phyloP scores from a whole-genome alignment of 2,329 filamentous ascomycete genomes.

The Trichoderma simmonsii region DNA sequence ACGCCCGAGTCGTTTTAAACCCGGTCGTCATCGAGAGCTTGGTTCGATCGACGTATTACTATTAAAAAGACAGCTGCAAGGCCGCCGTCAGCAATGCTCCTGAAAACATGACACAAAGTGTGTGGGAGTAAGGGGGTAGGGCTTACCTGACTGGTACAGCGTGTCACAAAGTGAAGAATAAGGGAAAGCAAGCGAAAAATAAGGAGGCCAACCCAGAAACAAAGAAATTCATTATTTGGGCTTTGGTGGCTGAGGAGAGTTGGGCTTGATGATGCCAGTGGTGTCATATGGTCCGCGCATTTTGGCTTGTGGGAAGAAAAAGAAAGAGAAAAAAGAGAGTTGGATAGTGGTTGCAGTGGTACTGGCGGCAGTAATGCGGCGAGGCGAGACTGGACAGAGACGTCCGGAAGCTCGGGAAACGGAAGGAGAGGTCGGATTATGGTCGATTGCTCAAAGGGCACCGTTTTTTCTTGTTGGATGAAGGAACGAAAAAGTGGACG shows the following conservation, averaged over 20 bases:
- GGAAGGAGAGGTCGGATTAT: slow-evolving; percentile 2
- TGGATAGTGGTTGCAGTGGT: neutral
- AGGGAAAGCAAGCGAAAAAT: slow-evolving; percentile 4
- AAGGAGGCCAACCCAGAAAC: neutral
- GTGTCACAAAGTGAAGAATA: neutral
- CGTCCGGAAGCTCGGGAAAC: slow-evolving; percentile 7
- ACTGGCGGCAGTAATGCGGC: neutral
- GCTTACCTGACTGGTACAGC: slow-evolving; percentile 19
- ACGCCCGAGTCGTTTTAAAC: neutral
- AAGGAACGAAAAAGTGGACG: slow-evolving; percentile 13
- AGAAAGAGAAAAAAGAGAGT: neutral
- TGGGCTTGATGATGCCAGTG: slow-evolving; percentile 38
- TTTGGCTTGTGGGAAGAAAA: neutral
- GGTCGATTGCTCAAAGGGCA: slow-evolving; percentile 8
- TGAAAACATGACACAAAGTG: neutral
- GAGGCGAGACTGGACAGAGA: neutral
- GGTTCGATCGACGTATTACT: slow-evolving; percentile 8
- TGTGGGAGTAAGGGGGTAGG: neutral
- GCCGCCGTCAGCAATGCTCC: neutral
- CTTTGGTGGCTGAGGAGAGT: slow-evolving; percentile 36
- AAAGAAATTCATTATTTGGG: slow-evolving; percentile 24
- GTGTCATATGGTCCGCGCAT: slow-evolving; percentile 40
- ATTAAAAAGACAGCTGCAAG: slow-evolving; percentile 3
- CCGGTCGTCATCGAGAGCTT: neutral
- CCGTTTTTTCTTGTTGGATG: slow-evolving; percentile 15